Base-by-base conservation (phyloP, 371 early-diverging fungal species). In the Apophysomyces ossiformis region DNA sequence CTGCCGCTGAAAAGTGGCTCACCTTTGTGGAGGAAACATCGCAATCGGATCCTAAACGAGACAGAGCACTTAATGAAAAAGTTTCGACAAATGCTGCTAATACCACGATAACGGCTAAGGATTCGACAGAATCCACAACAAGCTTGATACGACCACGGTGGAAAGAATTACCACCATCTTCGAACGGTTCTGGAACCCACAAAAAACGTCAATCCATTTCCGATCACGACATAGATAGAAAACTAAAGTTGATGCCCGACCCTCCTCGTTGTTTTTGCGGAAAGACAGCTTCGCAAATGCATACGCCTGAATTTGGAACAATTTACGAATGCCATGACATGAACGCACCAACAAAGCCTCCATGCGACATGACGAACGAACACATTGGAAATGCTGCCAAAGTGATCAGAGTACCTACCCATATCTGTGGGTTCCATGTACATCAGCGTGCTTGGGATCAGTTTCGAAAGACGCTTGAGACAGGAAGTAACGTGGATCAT, bases 341-440 rank as follows among this genome's bases (percentile, higher is more conserved):
- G 50, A 41, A 43, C 32, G 57, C 36, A 36, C 60, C n/a, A 50
- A n/a, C 13, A 7, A 13, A n/a, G 1, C 21, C 11, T 15, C 47
- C 1, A n/a, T 16, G 16, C 2, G 2, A 50, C 9, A 21, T 9
- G 21, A 21, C 7, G 0, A 50, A 11, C 35, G n/a, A 11, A 50
- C 54, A 32, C 4, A 16, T 7, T 1, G 32, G 32, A 26, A 26
- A 26, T 26, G 32, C 21, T 26, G 21, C 47, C 5, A 47, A n/a
- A 47, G 16, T 18, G 1, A 47, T 16, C n/a, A n/a, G 21, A 50
- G 54, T 21, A 7, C 54, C 18, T 1, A 50, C 36, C 11, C 39
- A 59, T 57, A 66, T 81, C 18, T 84, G 85, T 26, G 85, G 83
- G 1, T 84, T 83, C 32, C 85, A 84, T 68, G 62, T 82, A 7